Evolutionary conservation across 345 rosid genomes (phyloP).

Genomic region (Cardamine chenopodiifolia): DNA sequence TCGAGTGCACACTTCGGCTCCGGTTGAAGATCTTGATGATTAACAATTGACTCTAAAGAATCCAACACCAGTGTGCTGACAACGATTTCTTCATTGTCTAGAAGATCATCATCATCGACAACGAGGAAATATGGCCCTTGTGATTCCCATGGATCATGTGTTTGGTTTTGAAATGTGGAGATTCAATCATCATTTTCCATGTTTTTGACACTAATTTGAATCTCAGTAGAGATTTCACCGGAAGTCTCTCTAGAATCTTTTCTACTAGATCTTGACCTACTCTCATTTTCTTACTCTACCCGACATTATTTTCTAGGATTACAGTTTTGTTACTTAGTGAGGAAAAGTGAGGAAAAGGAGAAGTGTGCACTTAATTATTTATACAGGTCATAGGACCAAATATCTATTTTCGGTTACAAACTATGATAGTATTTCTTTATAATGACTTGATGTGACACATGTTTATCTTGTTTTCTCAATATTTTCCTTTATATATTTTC

Average conservation of each 20-base stretch:
- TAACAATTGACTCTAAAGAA: not conserved
- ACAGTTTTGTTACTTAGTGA: not conserved
- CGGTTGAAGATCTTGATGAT: not conserved
- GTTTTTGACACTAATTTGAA: not conserved
- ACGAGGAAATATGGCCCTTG: not conserved
- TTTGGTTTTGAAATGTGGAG: not conserved
- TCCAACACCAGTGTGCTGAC: not conserved
- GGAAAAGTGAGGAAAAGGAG: not conserved
- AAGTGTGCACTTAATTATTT: not conserved
- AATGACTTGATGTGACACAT: no score
- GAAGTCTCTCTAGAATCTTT: constrained; percentile 15
- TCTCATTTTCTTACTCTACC: not conserved
- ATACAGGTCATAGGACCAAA: not conserved
- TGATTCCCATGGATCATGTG: constrained; percentile 1
- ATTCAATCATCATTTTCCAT: constrained; percentile 3
- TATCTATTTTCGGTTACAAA: not conserved
- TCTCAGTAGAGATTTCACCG: constrained; percentile 9
- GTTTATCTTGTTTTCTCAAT: not conserved
- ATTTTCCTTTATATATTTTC: not conserved
- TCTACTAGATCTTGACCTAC: not conserved
- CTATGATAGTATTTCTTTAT: not conserved
- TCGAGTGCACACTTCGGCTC: not conserved
- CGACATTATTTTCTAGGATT: constrained; percentile 4
- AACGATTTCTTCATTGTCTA: not conserved
- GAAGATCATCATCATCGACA: not conserved